These are phyloP conservation scores for Schrenkiella parvula DNA, from an alignment of 345 rosid genomes.

Conservation along the genomic window DNA sequence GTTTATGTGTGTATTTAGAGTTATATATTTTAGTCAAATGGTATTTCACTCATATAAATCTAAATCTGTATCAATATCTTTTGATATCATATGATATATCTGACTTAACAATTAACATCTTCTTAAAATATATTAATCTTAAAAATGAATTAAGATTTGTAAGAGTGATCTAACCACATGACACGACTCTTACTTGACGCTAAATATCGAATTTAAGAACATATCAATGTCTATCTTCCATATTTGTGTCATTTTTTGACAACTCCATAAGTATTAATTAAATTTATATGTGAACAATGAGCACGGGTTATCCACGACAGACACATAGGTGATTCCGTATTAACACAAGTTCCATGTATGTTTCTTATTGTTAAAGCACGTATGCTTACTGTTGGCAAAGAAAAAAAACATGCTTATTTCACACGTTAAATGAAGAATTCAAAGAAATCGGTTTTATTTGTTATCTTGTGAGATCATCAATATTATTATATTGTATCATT, in stretches of 20 bases:
- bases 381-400: too few relatives aligned
- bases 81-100: background rate
- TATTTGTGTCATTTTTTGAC: background rate
- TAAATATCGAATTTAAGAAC: background rate
- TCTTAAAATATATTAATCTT: background rate
- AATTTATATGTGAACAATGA: background rate
- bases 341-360: background rate
- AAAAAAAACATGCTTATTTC: constrained; percentile 15
- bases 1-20: background rate
- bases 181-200: background rate
- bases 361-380: background rate
- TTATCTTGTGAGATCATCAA: constrained; percentile 22
- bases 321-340: background rate
- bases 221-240: background rate
- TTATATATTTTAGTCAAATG: background rate
- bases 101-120: background rate
- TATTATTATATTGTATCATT: background rate
- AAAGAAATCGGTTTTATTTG: constrained; percentile 17
- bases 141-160: background rate
- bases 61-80: background rate
- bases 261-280: background rate
- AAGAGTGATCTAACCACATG: background rate
- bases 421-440: constrained; percentile 27
- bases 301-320: background rate
- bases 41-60: background rate